A percentile compares a stretch with the other conserved stretches of the same genome.
Conservation (phyloP, 306 rosid species). For the Corylus avellana region DNA sequence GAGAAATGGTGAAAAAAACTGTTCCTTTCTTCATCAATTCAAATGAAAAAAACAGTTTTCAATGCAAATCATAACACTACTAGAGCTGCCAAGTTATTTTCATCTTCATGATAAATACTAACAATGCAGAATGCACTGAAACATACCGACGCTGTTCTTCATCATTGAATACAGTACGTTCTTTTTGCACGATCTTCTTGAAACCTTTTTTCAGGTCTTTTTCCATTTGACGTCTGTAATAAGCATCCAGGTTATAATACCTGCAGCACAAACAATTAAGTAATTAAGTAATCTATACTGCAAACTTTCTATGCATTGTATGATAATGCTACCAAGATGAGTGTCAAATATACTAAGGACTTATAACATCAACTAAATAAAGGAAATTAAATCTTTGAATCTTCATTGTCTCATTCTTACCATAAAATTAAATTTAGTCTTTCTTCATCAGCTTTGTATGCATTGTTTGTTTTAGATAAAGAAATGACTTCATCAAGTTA, state of each 20-base stretch:
- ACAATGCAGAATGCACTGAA: constrained; percentile 21
- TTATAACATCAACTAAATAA: not conserved
- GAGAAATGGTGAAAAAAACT: not conserved
- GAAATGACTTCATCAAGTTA: not conserved
- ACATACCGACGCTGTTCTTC: constrained; percentile 88
- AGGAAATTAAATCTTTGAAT: not conserved
- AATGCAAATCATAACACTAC: not conserved
- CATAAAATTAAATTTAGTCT: not conserved
- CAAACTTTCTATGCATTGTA: constrained; percentile 14
- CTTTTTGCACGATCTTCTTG: constrained; percentile 53
- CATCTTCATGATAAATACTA: constrained; percentile 9
- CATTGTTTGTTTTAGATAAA: not conserved
- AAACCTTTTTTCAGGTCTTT: constrained; percentile 64
- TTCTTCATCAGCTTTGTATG: not conserved
- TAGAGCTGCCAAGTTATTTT: not conserved
- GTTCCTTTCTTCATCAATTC: not conserved
- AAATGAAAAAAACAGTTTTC: constrained; percentile 18
- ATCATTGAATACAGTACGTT: constrained; percentile 86
- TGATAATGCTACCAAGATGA: not conserved
- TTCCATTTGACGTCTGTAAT: constrained; percentile 66
- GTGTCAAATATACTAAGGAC: not conserved
- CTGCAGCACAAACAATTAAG: constrained; percentile 44
- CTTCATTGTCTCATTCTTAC: not conserved
- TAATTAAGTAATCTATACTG: constrained; percentile 13
- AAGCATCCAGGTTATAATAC: constrained; percentile 88